Conservation (phyloP, 1,284 basidiomycete genomes). For the Salmacisia buchloeana region DNA sequence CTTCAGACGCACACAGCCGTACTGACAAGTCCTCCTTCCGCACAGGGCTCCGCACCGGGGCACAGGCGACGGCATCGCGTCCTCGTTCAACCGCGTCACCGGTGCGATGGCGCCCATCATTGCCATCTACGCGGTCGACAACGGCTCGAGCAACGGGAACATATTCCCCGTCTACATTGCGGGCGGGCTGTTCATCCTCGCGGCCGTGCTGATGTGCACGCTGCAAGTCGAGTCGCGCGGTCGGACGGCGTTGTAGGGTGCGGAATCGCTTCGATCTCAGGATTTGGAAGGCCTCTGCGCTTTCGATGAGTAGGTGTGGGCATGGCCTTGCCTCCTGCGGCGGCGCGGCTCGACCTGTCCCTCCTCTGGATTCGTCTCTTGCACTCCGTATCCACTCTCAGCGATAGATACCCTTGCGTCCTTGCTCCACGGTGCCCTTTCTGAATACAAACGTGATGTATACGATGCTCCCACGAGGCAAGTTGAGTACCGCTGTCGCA, state of each 20-base stretch:
- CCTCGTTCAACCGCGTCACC: constrained; percentile 41
- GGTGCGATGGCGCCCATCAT: constrained; percentile 47
- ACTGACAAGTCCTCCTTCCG: neutral
- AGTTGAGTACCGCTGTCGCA: too few relatives aligned
- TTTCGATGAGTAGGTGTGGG: too few relatives aligned
- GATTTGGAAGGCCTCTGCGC: too few relatives aligned
- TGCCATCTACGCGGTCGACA: constrained; percentile 27
- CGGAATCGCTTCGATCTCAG: too few relatives aligned
- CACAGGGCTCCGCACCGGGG: constrained; percentile 39
- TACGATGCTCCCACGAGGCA: too few relatives aligned
- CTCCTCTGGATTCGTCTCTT: too few relatives aligned
- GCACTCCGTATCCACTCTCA: too few relatives aligned
- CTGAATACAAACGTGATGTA: too few relatives aligned
- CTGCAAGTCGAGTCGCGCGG: constrained; percentile 32
- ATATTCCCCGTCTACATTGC: constrained; percentile 34
- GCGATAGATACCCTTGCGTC: too few relatives aligned
- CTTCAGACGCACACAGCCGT: neutral
- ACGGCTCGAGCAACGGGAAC: constrained; percentile 9
- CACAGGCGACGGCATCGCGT: constrained; percentile 45
- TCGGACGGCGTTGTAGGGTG: constrained; percentile 7
- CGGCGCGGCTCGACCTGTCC: too few relatives aligned
- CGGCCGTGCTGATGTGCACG: constrained; percentile 14
- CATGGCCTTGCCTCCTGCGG: too few relatives aligned
- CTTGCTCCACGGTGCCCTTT: too few relatives aligned
- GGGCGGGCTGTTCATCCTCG: constrained; percentile 34